Evolutionary conservation across 106 monocot species (phyloP).

Genomic region (Xerophyta viscosa): DNA sequence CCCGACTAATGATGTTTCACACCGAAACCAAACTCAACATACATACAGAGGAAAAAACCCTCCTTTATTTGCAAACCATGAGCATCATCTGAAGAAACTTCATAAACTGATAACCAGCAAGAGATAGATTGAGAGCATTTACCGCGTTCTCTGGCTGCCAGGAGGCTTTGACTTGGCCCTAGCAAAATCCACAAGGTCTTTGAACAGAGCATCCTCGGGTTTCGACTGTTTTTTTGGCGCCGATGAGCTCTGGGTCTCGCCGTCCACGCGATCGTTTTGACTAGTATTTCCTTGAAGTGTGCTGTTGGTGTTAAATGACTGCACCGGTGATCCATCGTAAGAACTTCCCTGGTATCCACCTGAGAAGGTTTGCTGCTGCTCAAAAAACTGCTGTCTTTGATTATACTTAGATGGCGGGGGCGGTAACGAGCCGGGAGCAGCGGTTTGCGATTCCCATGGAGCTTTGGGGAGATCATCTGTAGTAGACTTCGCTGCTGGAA

Average conservation of each 20-base stretch:
- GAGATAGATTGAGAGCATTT: too few species aligned
- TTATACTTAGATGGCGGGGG: constrained; percentile 69
- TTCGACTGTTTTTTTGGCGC: constrained; percentile 25
- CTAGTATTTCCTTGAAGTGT: constrained; percentile 19
- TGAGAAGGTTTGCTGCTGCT: constrained; percentile 24
- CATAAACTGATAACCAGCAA: too few species aligned
- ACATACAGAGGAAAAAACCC: too few species aligned
- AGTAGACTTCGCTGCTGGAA: constrained; percentile 6
- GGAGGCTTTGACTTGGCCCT: constrained; percentile 57
- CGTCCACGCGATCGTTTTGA: background rate
- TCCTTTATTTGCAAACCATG: too few species aligned
- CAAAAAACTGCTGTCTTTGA: constrained; percentile 73
- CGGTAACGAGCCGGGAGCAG: constrained; percentile 36
- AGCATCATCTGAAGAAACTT: too few species aligned
- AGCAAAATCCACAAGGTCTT: constrained; percentile 89
- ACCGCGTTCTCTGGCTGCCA: constrained; percentile 45
- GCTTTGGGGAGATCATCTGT: constrained; percentile 29
- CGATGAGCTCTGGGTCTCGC: constrained; percentile 10
- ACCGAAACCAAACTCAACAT: too few species aligned
- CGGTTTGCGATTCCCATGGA: constrained; percentile 31
- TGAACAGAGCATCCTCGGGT: constrained; percentile 80
- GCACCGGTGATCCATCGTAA: constrained; percentile 19
- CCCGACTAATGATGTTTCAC: too few species aligned
- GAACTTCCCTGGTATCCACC: constrained; percentile 15
- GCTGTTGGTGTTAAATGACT: constrained; percentile 30